phyloP scores from a whole-genome alignment of 257 asterid species.

The Petrea volubilis region DNA sequence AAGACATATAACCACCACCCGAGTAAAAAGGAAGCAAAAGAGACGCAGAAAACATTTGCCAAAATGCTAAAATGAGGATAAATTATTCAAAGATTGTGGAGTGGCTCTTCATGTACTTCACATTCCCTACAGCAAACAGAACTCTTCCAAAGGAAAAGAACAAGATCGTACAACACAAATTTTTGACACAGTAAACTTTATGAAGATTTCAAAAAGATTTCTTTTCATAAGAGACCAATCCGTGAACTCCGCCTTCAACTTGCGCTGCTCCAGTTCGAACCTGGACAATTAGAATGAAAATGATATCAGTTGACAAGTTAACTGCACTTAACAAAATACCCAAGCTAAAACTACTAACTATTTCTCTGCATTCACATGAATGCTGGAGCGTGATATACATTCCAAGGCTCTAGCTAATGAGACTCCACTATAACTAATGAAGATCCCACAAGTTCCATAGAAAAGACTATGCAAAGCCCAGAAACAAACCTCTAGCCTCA shows the following conservation, averaged over 20 bases:
- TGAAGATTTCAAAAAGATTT: slow-evolving; percentile 39
- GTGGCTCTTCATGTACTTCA: neutral
- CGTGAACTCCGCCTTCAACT: slow-evolving; percentile 76
- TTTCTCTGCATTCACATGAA: neutral
- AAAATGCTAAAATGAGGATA: neutral
- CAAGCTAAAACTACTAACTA: neutral
- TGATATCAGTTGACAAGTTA: neutral
- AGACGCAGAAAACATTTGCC: neutral
- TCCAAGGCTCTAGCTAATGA: neutral
- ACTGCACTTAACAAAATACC: neutral
- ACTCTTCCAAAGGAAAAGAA: neutral
- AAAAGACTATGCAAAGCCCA: too few species aligned
- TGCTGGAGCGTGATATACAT: neutral
- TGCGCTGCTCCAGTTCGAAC: slow-evolving; percentile 83
- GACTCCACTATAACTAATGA: neutral
- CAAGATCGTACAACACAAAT: slow-evolving; percentile 11
- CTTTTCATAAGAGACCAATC: slow-evolving; percentile 64
- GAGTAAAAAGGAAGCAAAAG: neutral
- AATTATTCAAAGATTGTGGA: neutral
- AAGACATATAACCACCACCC: neutral
- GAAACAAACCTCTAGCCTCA: slow-evolving; percentile 75
- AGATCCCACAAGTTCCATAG: neutral
- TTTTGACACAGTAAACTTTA: neutral
- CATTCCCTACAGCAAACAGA: neutral
- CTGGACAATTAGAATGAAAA: slow-evolving; percentile 21